These are phyloP conservation scores for Colletotrichum lini DNA, from an alignment of 2,329 filamentous ascomycete species.

Conservation along the genomic window DNA sequence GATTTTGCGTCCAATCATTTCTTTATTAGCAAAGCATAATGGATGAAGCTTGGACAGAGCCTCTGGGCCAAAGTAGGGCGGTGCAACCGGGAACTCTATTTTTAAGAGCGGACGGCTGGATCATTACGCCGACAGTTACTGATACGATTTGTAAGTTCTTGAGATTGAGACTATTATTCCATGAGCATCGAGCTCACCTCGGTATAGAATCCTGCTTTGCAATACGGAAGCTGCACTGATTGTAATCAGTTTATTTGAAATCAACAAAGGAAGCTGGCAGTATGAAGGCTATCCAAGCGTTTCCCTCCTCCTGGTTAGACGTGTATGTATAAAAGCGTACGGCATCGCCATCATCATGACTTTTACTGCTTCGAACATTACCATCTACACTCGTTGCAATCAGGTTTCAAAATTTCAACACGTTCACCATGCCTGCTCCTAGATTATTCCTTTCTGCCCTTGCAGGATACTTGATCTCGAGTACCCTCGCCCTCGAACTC, in stretches of 20 bases:
- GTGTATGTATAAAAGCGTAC: not conserved
- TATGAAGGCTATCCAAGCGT: not conserved
- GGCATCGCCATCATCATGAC: not conserved
- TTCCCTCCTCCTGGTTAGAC: not conserved
- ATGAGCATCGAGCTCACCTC: not conserved
- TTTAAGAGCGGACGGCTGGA: not conserved
- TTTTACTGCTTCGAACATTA: not conserved
- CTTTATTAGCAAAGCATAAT: too few relatives aligned
- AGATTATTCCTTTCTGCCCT: not conserved
- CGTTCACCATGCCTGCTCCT: not conserved
- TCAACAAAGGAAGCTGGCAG: too few relatives aligned
- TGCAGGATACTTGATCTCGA: not conserved
- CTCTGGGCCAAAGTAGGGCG: not conserved
- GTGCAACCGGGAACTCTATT: not conserved
- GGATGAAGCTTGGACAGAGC: not conserved
- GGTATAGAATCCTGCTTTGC: not conserved
- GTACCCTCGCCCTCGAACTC: not conserved
- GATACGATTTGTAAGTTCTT: not conserved
- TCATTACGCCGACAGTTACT: not conserved
- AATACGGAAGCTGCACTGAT: not conserved
- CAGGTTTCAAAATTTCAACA: not conserved
- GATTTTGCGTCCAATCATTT: too few relatives aligned
- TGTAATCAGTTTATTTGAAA: not conserved
- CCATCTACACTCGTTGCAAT: not conserved
- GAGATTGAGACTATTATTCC: not conserved